Percentiles rank a stretch among this genome's conserved stretches.
These are phyloP conservation scores for Thuja plicata DNA, from an alignment of 83 land plant genomes.

Conservation along the genomic window DNA sequence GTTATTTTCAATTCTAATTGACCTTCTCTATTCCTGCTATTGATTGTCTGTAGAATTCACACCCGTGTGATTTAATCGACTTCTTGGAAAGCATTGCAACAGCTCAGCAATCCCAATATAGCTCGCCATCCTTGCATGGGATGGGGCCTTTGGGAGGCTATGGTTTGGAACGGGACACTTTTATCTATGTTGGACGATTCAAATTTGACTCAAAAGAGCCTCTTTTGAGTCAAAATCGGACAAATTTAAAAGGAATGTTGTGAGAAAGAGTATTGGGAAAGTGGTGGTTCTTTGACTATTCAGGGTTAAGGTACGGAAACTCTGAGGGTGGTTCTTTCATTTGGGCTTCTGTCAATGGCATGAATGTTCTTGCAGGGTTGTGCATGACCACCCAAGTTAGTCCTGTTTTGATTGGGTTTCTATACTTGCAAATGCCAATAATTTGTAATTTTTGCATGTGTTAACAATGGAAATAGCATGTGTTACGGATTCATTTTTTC, in stretches of 20 bases:
- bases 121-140: neutral
- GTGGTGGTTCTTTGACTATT: neutral
- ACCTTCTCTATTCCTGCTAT: too few species aligned
- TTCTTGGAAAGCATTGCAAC: too few species aligned
- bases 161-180: neutral
- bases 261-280: neutral
- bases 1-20: too few species aligned
- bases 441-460: neutral
- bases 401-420: too few species aligned
- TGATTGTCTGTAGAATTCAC: too few species aligned
- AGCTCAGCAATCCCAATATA: too few species aligned
- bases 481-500: too few species aligned
- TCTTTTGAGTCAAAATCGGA: neutral
- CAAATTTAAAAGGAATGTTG: neutral
- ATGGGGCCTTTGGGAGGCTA: neutral
- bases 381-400: neutral
- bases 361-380: constrained; percentile 35
- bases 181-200: neutral
- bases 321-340: constrained; percentile 19
- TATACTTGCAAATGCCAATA: neutral
- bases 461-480: neutral
- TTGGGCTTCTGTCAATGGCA: constrained; percentile 34
- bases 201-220: neutral
- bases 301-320: neutral
- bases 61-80: too few species aligned